Base-by-base conservation (phyloP, 139 green algal species). In the Tetratostichococcus sp. region DNA sequence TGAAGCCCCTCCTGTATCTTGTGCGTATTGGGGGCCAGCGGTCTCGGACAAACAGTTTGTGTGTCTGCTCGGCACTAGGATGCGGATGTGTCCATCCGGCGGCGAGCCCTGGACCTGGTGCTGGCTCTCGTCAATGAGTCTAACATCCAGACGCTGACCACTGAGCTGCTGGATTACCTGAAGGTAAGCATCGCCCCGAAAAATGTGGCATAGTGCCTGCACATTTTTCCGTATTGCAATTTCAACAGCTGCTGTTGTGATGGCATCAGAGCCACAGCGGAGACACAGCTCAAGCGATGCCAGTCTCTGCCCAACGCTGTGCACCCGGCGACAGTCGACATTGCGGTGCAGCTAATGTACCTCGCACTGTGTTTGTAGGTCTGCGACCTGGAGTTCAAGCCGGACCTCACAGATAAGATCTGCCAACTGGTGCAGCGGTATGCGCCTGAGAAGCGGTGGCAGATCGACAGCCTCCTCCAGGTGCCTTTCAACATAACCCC, bases 121-220 rank as follows among this genome's bases (percentile, higher is more conserved):
- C 97, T 95, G 80, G 88, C 86, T 1, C 80, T 97, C 62, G 91
- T 97, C 43, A 96, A 95, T 62, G 88, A 93, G 75, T 78, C 75
- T 69, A 97, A 97, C 80, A 84, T 94, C 73, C 86, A 86, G 59
- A 83, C 86, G 33, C 84, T 97, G 43, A 90, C 90, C 16, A 89
- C 84, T 30, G 96, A 99, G 89, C 86, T 99, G 82, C 84, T 99
- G 35, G 93, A 99, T 65, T 98, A 98, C 85, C 88, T 99, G 28
- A 80, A 84, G 0, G 50, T 62, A 2, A 26, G 50, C 39, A 11
- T 11, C 39, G 39, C n/a, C n/a, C n/a, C n/a, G n/a, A n/a, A n/a
- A n/a, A n/a, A n/a, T n/a, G n/a, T n/a, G n/a, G n/a, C n/a, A n/a
- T n/a, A n/a, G n/a, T n/a, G n/a, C n/a, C n/a, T n/a, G n/a, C n/a